Percentiles rank a stretch among this genome's conserved stretches.
Conservation (phyloP, 2,329 filamentous ascomycete species). For the Hypocrella siamensis region DNA sequence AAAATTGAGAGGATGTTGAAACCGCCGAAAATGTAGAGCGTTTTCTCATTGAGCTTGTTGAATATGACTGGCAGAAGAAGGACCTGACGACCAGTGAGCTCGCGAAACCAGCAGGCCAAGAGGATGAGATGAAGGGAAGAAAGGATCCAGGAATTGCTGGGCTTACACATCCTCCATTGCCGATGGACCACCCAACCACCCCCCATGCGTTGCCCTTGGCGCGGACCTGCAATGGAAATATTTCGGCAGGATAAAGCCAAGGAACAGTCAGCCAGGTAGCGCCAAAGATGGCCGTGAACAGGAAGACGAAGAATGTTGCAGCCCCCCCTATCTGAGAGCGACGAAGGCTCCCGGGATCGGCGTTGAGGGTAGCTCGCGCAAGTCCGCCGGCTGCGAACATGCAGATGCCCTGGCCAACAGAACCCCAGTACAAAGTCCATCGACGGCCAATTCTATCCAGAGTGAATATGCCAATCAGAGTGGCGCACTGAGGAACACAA, state of each 20-base stretch:
- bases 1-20: conserved; percentile 50
- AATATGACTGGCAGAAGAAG: conserved; percentile 47
- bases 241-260: conserved; percentile 47
- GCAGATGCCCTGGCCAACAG: conserved; percentile 44
- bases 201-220: conserved; percentile 44
- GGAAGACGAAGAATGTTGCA: conserved; percentile 55
- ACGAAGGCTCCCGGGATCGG: conserved; percentile 13
- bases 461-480: conserved; percentile 53
- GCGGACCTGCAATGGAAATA: conserved; percentile 38
- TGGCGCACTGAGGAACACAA: conserved; percentile 28
- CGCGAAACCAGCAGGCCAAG: background rate
- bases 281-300: conserved; percentile 25
- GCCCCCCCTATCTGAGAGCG: conserved; percentile 41
- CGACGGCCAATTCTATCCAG: conserved; percentile 53
- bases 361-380: conserved; percentile 31
- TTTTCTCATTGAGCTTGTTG: conserved; percentile 49
- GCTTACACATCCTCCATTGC: conserved; percentile 47
- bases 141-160: background rate
- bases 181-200: conserved; percentile 43
- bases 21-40: conserved; percentile 57
- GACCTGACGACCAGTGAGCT: conserved; percentile 7
- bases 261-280: conserved; percentile 36
- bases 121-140: background rate
- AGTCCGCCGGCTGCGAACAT: conserved; percentile 55
- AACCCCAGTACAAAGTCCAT: conserved; percentile 56